phyloP scores from a whole-genome alignment of 768 basidiomycete genomes.

The Mycena alexandri region DNA sequence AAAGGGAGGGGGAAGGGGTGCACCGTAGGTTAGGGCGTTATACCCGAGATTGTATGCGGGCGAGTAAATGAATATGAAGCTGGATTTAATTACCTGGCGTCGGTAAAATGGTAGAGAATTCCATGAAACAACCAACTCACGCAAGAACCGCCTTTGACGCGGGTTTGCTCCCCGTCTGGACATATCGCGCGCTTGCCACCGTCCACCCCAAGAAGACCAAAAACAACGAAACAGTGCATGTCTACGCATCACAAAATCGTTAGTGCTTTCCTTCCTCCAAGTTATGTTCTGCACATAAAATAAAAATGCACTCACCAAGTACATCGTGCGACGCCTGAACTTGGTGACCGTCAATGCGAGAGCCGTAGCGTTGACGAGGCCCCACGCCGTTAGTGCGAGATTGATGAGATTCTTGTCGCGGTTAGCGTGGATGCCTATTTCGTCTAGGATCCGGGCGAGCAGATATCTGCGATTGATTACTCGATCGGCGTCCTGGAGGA shows the following conservation, averaged over 20 bases:
- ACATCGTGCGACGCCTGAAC: conserved; percentile 62
- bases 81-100: conserved; percentile 33
- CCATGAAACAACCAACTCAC: conserved; percentile 43
- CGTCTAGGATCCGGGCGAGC: conserved; percentile 66
- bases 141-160: conserved; percentile 65
- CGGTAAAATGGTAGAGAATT: not conserved
- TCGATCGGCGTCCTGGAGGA: not conserved
- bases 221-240: conserved; percentile 61
- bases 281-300: not conserved
- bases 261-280: not conserved
- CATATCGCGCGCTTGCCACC: conserved; percentile 62
- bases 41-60: conserved; percentile 68
- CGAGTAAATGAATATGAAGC: conserved; percentile 70
- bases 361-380: conserved; percentile 64
- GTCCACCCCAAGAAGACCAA: conserved; percentile 68
- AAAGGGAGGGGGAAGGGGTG: conserved; percentile 25
- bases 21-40: conserved; percentile 70
- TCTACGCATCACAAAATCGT: conserved; percentile 40
- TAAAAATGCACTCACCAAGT: conserved; percentile 54
- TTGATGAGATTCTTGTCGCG: conserved; percentile 69
- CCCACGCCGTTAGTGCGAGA: conserved; percentile 66
- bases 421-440: conserved; percentile 64
- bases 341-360: conserved; percentile 63
- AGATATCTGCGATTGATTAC: conserved; percentile 56
- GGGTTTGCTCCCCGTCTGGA: conserved; percentile 54